A percentile compares a stretch with the other conserved stretches of the same genome.
Evolutionary conservation across 2,329 filamentous ascomycete species (phyloP).

Genomic region (Juglanconis sp.): DNA sequence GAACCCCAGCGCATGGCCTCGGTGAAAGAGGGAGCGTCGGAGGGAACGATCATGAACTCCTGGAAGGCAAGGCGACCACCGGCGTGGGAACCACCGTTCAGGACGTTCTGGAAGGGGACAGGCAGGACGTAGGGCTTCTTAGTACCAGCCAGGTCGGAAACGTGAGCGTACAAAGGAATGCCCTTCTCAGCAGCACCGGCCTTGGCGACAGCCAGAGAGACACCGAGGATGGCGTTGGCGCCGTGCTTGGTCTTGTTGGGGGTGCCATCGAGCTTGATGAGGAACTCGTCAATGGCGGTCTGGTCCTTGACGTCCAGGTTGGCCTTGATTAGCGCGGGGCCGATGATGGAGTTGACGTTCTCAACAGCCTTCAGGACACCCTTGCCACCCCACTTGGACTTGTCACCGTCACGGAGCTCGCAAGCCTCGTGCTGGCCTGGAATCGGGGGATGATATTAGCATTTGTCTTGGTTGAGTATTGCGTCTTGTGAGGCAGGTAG

Average conservation of each 20-base stretch:
- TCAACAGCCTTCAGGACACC: slow-evolving; percentile 81
- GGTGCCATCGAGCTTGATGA: slow-evolving; percentile 81
- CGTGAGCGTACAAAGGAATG: slow-evolving; percentile 81
- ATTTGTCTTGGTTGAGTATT: slow-evolving; percentile 8
- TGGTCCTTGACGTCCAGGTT: slow-evolving; percentile 83
- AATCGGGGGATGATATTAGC: slow-evolving; percentile 21
- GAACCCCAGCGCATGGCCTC: slow-evolving; percentile 95
- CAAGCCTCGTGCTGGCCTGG: slow-evolving; percentile 84
- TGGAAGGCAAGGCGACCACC: slow-evolving; percentile 94
- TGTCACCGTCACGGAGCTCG: slow-evolving; percentile 88
- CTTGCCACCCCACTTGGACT: slow-evolving; percentile 82
- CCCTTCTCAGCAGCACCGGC: slow-evolving; percentile 86
- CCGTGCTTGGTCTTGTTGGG: slow-evolving; percentile 84
- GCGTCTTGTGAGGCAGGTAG: slow-evolving; percentile 11
- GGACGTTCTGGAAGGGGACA: slow-evolving; percentile 90
- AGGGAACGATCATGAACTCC: slow-evolving; percentile 93
- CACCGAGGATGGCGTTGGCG: slow-evolving; percentile 85
- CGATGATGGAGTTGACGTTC: slow-evolving; percentile 82
- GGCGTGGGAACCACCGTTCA: slow-evolving; percentile 92
- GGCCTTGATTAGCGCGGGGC: slow-evolving; percentile 77
- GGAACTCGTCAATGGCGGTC: slow-evolving; percentile 77
- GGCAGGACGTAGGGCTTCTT: slow-evolving; percentile 91
- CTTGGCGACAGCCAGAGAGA: slow-evolving; percentile 81
- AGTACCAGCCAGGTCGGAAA: slow-evolving; percentile 82
- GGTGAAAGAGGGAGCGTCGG: slow-evolving; percentile 82